Conservation (phyloP, 371 early-diverging fungal genomes). For the Rhizopus arrhizus region DNA sequence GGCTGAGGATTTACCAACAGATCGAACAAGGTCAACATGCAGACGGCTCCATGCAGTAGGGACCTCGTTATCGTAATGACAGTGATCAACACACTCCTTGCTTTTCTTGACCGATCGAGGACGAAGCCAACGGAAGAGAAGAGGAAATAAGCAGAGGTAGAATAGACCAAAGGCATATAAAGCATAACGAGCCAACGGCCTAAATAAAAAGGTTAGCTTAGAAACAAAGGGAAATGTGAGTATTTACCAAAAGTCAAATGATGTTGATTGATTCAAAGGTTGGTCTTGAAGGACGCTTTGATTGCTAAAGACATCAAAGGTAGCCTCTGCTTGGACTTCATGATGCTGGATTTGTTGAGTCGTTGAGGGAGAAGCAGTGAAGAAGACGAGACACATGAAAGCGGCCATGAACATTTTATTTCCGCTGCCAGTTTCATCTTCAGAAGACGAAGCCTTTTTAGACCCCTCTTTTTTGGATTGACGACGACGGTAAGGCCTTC, state of each 20-base stretch:
- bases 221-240: not conserved
- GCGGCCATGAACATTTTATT: conserved; percentile 44
- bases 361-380: conserved; percentile 35
- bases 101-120: conserved; percentile 21
- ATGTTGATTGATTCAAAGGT: too few species aligned
- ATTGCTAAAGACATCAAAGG: conserved; percentile 7
- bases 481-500: conserved; percentile 32
- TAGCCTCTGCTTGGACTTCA: not conserved
- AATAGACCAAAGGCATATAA: conserved; percentile 31
- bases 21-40: conserved; percentile 17
- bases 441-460: conserved; percentile 8
- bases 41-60: conserved; percentile 33
- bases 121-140: conserved; percentile 29
- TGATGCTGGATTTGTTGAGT: conserved; percentile 4
- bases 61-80: conserved; percentile 39
- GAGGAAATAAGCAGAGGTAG: conserved; percentile 33
- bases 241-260: conserved; percentile 8
- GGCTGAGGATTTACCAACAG: conserved; percentile 8
- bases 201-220: conserved; percentile 1
- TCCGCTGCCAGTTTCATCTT: conserved; percentile 3
- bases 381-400: conserved; percentile 47
- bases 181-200: conserved; percentile 24
- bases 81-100: conserved; percentile 25
- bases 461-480: conserved; percentile 5
- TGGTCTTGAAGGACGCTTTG: too few species aligned